These are phyloP conservation scores for Beauveria bassiana DNA, from an alignment of 2,329 filamentous ascomycete species.

Conservation along the genomic window DNA sequence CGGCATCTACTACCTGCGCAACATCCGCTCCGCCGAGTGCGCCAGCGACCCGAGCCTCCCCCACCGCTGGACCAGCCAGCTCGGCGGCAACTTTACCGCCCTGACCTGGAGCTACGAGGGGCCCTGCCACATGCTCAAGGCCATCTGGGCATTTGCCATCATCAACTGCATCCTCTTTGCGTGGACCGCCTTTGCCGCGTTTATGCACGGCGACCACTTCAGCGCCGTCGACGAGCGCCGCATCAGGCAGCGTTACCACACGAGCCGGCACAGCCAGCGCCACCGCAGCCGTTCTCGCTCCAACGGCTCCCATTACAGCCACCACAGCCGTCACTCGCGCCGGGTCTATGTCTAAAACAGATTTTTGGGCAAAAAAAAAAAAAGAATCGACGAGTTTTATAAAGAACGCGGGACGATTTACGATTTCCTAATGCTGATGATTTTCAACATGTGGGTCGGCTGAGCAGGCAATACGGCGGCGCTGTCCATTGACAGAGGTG, in stretches of 20 bases:
- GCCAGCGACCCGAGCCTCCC: conserved; percentile 44
- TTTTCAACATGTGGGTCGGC: neutral
- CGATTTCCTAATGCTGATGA: neutral
- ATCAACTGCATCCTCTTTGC: conserved; percentile 81
- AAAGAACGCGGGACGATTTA: neutral
- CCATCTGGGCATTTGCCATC: conserved; percentile 80
- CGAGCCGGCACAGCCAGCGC: conserved; percentile 33
- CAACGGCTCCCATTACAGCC: conserved; percentile 33
- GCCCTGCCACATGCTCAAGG: conserved; percentile 87
- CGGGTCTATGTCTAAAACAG: conserved; percentile 41
- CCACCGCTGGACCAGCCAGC: conserved; percentile 44
- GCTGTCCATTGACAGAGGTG: neutral
- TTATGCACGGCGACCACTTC: conserved; percentile 46
- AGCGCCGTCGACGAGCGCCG: conserved; percentile 29
- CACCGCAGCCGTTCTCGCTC: conserved; percentile 30
- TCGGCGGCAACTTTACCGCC: conserved; percentile 54
- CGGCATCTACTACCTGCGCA: conserved; percentile 51
- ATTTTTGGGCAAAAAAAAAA: no score
- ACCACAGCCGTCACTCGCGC: conserved; percentile 38
- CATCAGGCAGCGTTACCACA: conserved; percentile 28
- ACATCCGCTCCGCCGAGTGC: conserved; percentile 60
- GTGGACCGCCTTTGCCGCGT: conserved; percentile 65
- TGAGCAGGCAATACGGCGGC: neutral
- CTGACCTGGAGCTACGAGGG: conserved; percentile 56
- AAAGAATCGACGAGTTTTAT: neutral